A percentile compares a stretch with the other conserved stretches of the same genome.
phyloP scores from a whole-genome alignment of 2,329 filamentous ascomycete species.

The Cladosporium sp. region DNA sequence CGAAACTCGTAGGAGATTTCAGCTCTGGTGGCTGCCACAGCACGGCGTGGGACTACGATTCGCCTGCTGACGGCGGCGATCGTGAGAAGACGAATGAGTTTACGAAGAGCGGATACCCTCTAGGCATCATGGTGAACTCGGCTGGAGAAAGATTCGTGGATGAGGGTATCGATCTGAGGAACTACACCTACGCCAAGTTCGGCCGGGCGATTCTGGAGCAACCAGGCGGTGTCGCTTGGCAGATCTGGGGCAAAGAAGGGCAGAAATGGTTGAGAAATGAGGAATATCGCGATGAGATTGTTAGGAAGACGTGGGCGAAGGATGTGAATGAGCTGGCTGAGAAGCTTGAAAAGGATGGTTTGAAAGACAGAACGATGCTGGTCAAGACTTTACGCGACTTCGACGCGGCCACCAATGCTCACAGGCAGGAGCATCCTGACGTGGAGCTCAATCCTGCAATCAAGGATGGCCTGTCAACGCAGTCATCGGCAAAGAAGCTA shows the following conservation, averaged over 20 bases:
- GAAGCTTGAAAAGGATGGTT: conserved; percentile 44
- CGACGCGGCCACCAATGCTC: conserved; percentile 53
- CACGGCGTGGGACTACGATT: conserved; percentile 62
- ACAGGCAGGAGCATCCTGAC: conserved; percentile 43
- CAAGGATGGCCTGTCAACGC: conserved; percentile 60
- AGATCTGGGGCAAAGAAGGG: conserved; percentile 58
- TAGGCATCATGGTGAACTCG: conserved; percentile 61
- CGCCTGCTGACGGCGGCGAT: conserved; percentile 52
- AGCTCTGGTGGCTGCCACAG: conserved; percentile 64
- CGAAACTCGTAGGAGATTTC: conserved; percentile 46
- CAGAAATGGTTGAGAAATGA: conserved; percentile 54
- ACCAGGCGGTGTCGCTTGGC: conserved; percentile 56
- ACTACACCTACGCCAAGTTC: conserved; percentile 65
- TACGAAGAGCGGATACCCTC: conserved; percentile 65
- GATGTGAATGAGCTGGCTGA: conserved; percentile 55
- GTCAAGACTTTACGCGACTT: conserved; percentile 52
- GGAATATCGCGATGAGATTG: conserved; percentile 59
- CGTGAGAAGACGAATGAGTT: conserved; percentile 60
- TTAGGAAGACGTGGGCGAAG: conserved; percentile 48
- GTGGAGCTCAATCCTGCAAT: conserved; percentile 55
- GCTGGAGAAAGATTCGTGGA: conserved; percentile 61
- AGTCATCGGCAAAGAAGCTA: conserved; percentile 44
- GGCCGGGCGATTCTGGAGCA: conserved; percentile 59
- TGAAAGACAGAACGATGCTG: conserved; percentile 46
- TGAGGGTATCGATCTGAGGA: conserved; percentile 61